Percentiles rank a stretch among this genome's conserved stretches.
These are phyloP conservation scores for Triangularia setosa DNA, from an alignment of 2,329 filamentous ascomycete genomes.

Conservation along the genomic window DNA sequence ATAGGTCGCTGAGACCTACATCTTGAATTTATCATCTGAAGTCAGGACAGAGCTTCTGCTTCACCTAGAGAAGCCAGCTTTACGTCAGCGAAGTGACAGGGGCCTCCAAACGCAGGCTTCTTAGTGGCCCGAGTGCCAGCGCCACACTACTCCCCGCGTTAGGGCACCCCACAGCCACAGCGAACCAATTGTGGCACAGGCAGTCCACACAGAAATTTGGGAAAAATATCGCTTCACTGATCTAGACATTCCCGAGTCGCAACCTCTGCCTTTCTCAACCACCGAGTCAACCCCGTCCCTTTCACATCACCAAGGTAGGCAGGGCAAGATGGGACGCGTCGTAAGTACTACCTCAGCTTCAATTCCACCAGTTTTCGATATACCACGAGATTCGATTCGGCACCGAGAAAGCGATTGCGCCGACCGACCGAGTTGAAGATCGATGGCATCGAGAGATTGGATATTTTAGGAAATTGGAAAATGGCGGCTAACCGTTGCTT, in stretches of 20 bases:
- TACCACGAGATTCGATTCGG: slow-evolving; percentile 13
- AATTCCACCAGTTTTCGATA: slow-evolving; percentile 15
- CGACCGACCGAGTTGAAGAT: slow-evolving; percentile 11
- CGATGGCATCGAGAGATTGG: neutral
- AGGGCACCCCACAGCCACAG: slow-evolving; percentile 26
- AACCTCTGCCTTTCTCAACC: slow-evolving; percentile 26
- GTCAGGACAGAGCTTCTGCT: neutral
- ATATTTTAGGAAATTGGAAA: neutral
- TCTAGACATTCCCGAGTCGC: slow-evolving; percentile 27
- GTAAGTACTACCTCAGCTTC: slow-evolving; percentile 29
- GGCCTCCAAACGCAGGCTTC: neutral
- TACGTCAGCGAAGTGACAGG: slow-evolving; percentile 1
- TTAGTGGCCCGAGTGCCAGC: neutral
- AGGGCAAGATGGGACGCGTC: slow-evolving; percentile 52
- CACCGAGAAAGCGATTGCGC: slow-evolving; percentile 15
- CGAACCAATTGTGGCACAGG: slow-evolving; percentile 23
- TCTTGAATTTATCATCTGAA: neutral
- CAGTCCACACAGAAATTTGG: slow-evolving; percentile 30
- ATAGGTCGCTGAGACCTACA: neutral
- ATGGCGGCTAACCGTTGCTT: slow-evolving; percentile 21
- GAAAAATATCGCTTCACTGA: slow-evolving; percentile 27
- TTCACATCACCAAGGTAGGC: slow-evolving; percentile 29
- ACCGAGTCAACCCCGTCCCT: slow-evolving; percentile 26
- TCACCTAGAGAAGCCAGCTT: neutral
- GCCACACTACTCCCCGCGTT: slow-evolving; percentile 25